Evolutionary conservation across 1,139 yeast genomes (phyloP).

Genomic region (Kurtzmaniella quercitrusa): DNA sequence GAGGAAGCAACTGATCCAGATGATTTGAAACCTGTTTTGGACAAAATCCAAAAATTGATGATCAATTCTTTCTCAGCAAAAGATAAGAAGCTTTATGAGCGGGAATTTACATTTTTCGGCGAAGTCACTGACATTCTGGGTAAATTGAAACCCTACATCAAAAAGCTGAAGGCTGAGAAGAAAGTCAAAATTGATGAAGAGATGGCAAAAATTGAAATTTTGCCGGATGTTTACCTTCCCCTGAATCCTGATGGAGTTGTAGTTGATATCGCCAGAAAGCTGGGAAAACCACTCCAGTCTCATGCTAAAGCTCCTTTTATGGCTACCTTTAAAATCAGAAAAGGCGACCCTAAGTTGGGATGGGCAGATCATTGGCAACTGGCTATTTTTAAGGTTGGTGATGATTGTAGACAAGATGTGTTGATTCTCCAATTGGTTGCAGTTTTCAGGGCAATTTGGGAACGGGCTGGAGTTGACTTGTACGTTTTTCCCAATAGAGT

Average conservation of each 20-base stretch:
- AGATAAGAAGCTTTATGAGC: constrained; percentile 67
- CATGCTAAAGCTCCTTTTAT: constrained; percentile 98
- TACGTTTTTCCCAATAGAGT: constrained; percentile 93
- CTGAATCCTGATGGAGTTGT: constrained; percentile 96
- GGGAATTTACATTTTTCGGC: constrained; percentile 84
- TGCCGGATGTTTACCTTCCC: constrained; percentile 87
- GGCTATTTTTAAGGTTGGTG: constrained; percentile 98
- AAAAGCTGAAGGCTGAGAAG: constrained; percentile 93
- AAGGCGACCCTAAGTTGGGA: constrained; percentile 30
- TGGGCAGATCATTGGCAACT: constrained; percentile 75
- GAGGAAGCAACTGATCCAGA: constrained; percentile 83
- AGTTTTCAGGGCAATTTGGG: constrained; percentile 88
- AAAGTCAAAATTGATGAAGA: constrained; percentile 95
- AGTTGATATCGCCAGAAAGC: constrained; percentile 82
- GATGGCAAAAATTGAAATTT: constrained; percentile 74
- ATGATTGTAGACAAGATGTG: constrained; percentile 97
- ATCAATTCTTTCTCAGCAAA: constrained; percentile 52
- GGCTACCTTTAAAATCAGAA: constrained; percentile 88
- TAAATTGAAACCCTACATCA: constrained; percentile 87
- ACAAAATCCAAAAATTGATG: constrained; percentile 68
- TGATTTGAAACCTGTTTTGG: constrained; percentile 76
- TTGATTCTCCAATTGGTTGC: constrained; percentile 89
- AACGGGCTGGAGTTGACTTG: constrained; percentile 79
- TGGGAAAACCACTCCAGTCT: constrained; percentile 95
- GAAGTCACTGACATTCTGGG: constrained; percentile 94